These are phyloP conservation scores for Pseudomonodictys pantanalensis DNA, from an alignment of 495 filamentous ascomycete genomes.

Conservation along the genomic window DNA sequence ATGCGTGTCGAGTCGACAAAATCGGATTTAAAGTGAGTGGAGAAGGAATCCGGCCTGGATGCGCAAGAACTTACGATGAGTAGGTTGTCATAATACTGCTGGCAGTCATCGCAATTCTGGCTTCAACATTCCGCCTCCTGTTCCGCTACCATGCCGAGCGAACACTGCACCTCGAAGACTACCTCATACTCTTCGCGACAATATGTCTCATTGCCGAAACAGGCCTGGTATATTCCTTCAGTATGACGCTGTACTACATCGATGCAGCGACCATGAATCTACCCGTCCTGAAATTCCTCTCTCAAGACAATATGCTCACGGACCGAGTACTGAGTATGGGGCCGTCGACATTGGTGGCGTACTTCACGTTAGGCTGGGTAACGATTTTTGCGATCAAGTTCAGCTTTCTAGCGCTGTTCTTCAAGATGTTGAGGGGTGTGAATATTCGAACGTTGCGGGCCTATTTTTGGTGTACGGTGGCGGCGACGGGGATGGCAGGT, in stretches of 20 bases:
- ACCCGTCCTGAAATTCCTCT: not conserved
- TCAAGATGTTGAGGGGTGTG: not conserved
- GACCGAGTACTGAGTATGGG: not conserved
- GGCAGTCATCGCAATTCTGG: not conserved
- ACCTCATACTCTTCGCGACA: conserved; percentile 10
- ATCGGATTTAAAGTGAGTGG: not conserved
- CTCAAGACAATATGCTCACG: not conserved
- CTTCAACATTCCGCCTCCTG: not conserved
- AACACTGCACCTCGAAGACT: conserved; percentile 1
- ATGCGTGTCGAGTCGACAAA: not conserved
- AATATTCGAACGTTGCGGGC: not conserved
- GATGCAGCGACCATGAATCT: not conserved
- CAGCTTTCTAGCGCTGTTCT: conserved; percentile 9
- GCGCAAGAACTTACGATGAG: not conserved
- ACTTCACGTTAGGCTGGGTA: not conserved
- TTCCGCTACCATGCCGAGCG: conserved; percentile 1
- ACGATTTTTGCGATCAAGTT: conserved; percentile 5
- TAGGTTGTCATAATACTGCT: not conserved
- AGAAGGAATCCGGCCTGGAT: not conserved
- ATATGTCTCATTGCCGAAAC: conserved; percentile 7
- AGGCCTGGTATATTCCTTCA: not conserved
- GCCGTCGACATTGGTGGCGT: not conserved
- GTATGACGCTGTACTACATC: not conserved
- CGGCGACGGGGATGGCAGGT: not conserved
- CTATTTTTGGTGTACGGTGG: conserved; percentile 5